phyloP scores from a whole-genome alignment of 768 basidiomycete species.

The Lactarius tabidus region DNA sequence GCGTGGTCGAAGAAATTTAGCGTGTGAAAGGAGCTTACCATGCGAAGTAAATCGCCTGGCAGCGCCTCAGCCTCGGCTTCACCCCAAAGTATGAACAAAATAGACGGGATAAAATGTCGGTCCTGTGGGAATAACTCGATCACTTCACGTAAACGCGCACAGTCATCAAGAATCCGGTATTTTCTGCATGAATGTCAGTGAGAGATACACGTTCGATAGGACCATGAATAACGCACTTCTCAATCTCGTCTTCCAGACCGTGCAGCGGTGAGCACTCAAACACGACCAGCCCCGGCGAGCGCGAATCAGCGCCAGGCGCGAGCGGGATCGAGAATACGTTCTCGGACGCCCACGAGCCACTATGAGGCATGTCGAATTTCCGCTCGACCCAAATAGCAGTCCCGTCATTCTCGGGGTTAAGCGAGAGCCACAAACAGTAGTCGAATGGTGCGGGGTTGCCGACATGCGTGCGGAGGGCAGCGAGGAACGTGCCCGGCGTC shows the following conservation, averaged over 20 bases:
- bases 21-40: slow-evolving; percentile 43
- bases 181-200: slow-evolving; percentile 42
- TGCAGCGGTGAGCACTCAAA: slow-evolving; percentile 71
- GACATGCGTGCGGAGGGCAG: slow-evolving; percentile 41
- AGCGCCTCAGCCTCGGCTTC: slow-evolving; percentile 39
- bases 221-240: slow-evolving; percentile 45
- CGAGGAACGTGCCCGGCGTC: slow-evolving; percentile 68
- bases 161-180: slow-evolving; percentile 69
- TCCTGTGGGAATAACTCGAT: slow-evolving; percentile 49
- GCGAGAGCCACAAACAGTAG: slow-evolving; percentile 72
- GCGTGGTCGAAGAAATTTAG: slow-evolving; percentile 2
- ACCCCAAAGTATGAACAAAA: slow-evolving; percentile 60
- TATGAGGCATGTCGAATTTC: slow-evolving; percentile 67
- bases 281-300: slow-evolving; percentile 59
- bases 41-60: slow-evolving; percentile 50
- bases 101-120: slow-evolving; percentile 57
- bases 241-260: slow-evolving; percentile 59
- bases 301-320: slow-evolving; percentile 27
- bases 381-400: slow-evolving; percentile 78
- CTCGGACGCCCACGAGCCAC: slow-evolving; percentile 60
- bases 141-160: slow-evolving; percentile 62
- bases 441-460: slow-evolving; percentile 35
- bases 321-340: slow-evolving; percentile 59
- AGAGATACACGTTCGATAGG: background rate
- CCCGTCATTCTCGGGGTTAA: slow-evolving; percentile 65